Percentiles rank a stretch among this genome's conserved stretches.
Evolutionary conservation across 495 filamentous ascomycete genomes (phyloP).

Genomic region (Lasiosphaeria ovina): DNA sequence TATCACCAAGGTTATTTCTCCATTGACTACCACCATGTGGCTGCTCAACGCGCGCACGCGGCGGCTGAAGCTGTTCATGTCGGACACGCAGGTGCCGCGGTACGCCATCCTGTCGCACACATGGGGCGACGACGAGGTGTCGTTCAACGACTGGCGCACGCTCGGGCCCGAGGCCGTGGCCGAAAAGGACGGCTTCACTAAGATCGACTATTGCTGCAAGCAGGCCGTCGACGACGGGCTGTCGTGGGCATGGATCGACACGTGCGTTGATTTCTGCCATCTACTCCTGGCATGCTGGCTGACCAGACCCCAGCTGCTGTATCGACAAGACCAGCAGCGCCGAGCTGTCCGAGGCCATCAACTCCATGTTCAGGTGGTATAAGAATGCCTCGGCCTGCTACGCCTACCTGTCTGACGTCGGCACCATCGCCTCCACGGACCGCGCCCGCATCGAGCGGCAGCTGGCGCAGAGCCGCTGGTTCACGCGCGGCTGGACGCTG

Average conservation of each 20-base stretch:
- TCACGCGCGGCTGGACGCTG: slow-evolving; percentile 6
- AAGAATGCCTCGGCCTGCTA: slow-evolving; percentile 1
- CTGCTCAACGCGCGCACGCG: slow-evolving; percentile 8
- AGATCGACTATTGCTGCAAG: slow-evolving; percentile 15
- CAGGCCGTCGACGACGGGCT: slow-evolving; percentile 9
- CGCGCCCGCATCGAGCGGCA: not conserved
- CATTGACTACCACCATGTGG: not conserved
- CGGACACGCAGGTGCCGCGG: not conserved
- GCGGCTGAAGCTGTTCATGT: slow-evolving; percentile 2
- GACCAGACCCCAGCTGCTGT: not conserved
- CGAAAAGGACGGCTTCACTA: slow-evolving; percentile 14
- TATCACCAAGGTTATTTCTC: too few species aligned
- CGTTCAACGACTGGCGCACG: slow-evolving; percentile 8
- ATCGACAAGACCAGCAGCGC: slow-evolving; percentile 14
- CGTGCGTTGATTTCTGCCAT: slow-evolving; percentile 1
- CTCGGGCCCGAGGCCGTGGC: not conserved
- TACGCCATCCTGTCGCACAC: slow-evolving; percentile 24
- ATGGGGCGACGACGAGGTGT: slow-evolving; percentile 20
- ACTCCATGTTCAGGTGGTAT: slow-evolving; percentile 1
- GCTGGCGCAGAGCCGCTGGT: slow-evolving; percentile 8
- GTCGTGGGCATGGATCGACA: slow-evolving; percentile 17
- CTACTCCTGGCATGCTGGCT: not conserved
- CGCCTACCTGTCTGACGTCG: slow-evolving; percentile 10
- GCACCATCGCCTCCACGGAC: not conserved
- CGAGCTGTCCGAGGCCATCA: slow-evolving; percentile 1